phyloP scores from a whole-genome alignment of 768 basidiomycete species.

The Russula brevipes region DNA sequence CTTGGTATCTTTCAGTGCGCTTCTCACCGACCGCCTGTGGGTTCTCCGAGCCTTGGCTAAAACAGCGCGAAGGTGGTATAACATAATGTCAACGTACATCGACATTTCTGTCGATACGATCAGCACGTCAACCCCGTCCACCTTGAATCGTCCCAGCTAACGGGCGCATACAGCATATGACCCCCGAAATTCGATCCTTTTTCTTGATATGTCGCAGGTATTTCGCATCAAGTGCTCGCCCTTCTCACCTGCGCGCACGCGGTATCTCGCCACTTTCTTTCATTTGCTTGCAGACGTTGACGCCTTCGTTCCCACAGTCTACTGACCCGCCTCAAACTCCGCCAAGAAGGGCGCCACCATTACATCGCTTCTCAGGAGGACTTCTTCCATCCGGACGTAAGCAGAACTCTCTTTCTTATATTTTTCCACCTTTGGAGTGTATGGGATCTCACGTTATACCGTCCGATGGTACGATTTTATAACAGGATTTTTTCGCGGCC shows the following conservation, averaged over 20 bases:
- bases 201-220: constrained; percentile 49
- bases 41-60: neutral
- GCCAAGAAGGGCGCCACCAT: constrained; percentile 30
- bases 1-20: constrained; percentile 55
- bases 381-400: constrained; percentile 51
- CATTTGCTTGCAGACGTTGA: neutral
- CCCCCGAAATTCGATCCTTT: constrained; percentile 35
- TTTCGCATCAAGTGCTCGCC: constrained; percentile 50
- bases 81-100: neutral
- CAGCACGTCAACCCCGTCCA: neutral
- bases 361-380: constrained; percentile 49
- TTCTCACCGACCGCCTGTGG: too few species aligned
- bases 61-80: neutral
- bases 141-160: neutral
- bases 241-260: constrained; percentile 40
- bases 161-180: constrained; percentile 43
- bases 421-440: neutral
- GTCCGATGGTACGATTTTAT: too few species aligned
- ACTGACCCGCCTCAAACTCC: constrained; percentile 48
- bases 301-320: neutral
- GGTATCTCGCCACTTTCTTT: constrained; percentile 36
- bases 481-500: constrained; percentile 41
- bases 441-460: neutral
- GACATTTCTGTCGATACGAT: neutral
- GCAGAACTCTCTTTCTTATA: neutral